Evolutionary conservation across 2,329 filamentous ascomycete genomes (phyloP), one percentile per base, ranked within the genome.

Genomic region (Grosmannia serpens): DNA sequence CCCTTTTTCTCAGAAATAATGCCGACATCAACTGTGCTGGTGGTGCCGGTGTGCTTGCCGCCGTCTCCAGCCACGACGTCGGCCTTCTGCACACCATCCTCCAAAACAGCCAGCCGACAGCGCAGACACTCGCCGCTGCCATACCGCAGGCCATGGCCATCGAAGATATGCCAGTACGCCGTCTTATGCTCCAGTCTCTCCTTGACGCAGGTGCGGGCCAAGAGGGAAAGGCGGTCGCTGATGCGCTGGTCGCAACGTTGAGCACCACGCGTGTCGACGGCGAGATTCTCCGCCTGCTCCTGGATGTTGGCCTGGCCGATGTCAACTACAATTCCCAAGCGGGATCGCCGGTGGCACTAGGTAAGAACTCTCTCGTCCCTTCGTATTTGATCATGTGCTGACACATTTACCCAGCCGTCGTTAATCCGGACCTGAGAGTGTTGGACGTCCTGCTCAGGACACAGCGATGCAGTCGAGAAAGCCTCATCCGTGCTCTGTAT

Each of bases 11-110:
- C 6, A 71, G 73, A 2, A 71, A 80, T 60, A 75, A 77, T 17
- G 77, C 77, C 4, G 79, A 83, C 53, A 73, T 81, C 44, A 82
- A 81, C 62, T 79, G 77, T 57, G 77, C 78, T 49, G 74, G 77
- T 29, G 78, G 79, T 0, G 70, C 74, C n/a, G 75, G 73, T 2
- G 70, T 84, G 17, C 67, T 74, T 0, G 70, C 75, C 0, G 75
- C 80, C 0, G 76, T 84, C 22, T 62, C 67, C 1, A 76, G 78
- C 58, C 74, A 71, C 33, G 79, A 84, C 54, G 58, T 77, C 1
- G 66, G 66, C 0, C 67, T 83, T 0, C 65, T 83, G 1, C 69
- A 73, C 20, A 70, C 69, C 0, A 63, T 84, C 8, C 67, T 82
- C 3, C 69, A 65, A 29, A 73, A 73, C 47, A 75, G 74, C 38